Evolutionary conservation across 352 stramenopile species (phyloP), one percentile per base, ranked within the genome.

Genomic region (Phytopythium chamaehyphon): DNA sequence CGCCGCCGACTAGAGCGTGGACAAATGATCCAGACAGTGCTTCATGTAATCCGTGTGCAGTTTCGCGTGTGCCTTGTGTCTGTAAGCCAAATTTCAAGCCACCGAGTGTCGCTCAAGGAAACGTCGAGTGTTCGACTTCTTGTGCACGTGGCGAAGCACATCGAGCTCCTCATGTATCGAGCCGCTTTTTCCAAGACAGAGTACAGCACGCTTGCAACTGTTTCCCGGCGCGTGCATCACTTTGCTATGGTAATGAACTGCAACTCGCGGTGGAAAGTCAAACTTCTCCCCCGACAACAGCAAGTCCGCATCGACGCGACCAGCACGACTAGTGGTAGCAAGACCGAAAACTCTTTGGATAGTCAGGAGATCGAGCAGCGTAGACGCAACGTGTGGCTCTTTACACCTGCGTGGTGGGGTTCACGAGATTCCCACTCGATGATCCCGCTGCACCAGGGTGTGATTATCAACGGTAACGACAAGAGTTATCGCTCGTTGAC

Each of bases 131-230:
- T 62, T 3, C 59, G 48, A 28, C 42, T 66, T 16, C 39, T 55
- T 36, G 40, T 66, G 15, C 54, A 66, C 21, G 31, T 66, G 14
- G 47, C 58, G 35, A 62, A 62, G 48, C 47, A 66, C 43, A 40
- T 66, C 6, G 58, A 66, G 44, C 42, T 62, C 23, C 48, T 66
- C 21, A 57, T 66, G 38, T 66, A 66, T 18, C 58, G 58, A 15
- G 42, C 58, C 8, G 58, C 58, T 3, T 62, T 54, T 24, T 59
- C 53, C 19, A 66, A 57, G 31, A 28, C 24, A 18, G 54, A 66
- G 48, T 62, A 66, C 24, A 22, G 11, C 19, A 37, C 54, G 15
- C 16, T 56, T 2, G 48, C 47, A 26, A 66, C 58, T 16, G 47
- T 66, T 15, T 22, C 46, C 14, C 47, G 58, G 2, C 58, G 58